Base-by-base conservation (phyloP, 306 rosid genomes). In the Biancaea sappan region DNA sequence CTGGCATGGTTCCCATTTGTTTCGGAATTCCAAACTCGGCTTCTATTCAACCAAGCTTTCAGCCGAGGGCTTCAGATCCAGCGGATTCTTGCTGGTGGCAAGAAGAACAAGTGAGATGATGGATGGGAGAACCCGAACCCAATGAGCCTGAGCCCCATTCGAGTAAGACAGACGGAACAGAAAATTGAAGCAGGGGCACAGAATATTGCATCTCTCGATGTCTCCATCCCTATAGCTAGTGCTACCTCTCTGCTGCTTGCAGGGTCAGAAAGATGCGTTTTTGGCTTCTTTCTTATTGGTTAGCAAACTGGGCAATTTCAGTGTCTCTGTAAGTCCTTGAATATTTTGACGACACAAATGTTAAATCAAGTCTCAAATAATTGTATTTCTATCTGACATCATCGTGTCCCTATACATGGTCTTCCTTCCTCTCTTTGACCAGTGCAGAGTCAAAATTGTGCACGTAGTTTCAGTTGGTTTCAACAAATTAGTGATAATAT, bases 1-100 rank as follows among this genome's bases (percentile, higher is more conserved):
- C 77, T 94, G 80, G 96, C 97, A 12, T 92, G 99, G 97, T 92
- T 94, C 86, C 97, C 97, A 32, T 94, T 92, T 79, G 99, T 92
- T 41, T 84, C 99, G 5, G 99, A 92, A 81, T 94, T 92, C 87
- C 97, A 94, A 77, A 90, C 96, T 32, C 81, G 99, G 86, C 86
- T 94, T 40, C 86, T 94, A 9, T 94, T 87, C 90, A 94, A 94
- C 86, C 99, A 94, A 84, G 99, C 99, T 21, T 94, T 94, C 86
- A 94, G 99, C 79, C 69, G 97, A 77, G 97, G 99, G 47, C 99
- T 94, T 76, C 97, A 94, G 80, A 94, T 94, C 76, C 97, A 92
- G 74, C 91, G 96, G 29, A 92, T 94, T 82, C 83, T 94, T 64
- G 77, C 97, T 21, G 99, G 99, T 59, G 99, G 99, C 71, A 94